Evolutionary conservation across 305 asterid genomes (phyloP), one percentile per base, ranked within the genome.

Genomic region (Solanum hybrid): DNA sequence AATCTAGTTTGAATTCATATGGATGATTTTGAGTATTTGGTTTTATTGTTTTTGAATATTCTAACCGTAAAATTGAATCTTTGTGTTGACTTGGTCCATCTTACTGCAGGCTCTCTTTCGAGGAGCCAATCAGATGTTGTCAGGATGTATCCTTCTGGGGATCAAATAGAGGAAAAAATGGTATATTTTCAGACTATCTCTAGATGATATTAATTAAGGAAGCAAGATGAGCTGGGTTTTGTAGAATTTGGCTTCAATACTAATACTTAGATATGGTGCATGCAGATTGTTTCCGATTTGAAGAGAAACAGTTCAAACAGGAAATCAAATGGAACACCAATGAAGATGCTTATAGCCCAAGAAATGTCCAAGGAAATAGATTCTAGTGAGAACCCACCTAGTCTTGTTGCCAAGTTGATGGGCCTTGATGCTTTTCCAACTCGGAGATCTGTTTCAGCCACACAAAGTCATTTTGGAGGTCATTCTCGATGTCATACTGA

Each of bases 381-480:
- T 79, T 85, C 93, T 75, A 91, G 92, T 78, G 93, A 92, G 56
- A 93, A 93, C 90, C 95, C 98, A n/a, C 96, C 99, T 81, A 94
- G 94, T 93, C 90, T 97, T 86, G 98, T 97, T 91, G 99, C 98
- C 76, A 97, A 96, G 94, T 88, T 97, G 90, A 97, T 97, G 99
- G 99, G 99, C 36, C 99, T 97, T 90, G 99, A 97, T 91, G 89
- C 95, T 92, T 95, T 96, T 93, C 98, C 99, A 35, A 94, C 85
- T 64, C 94, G 91, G 87, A 95, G 92, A 86, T 91, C 97, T 90
- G 95, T 92, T 89, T 86, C 95, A 89, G 90, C 93, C 78, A 89
- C 88, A 31, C 93, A 94, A 92, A 93, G 91, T 91, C 94, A 91
- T 89, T 92, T 73, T n/a, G 93, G 93, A 89, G 94, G 94, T 51